Percentiles rank a stretch among this genome's conserved stretches.
Evolutionary conservation across 371 early-diverging fungal genomes (phyloP).

Genomic region (Thermomucor indicae-seudaticae): DNA sequence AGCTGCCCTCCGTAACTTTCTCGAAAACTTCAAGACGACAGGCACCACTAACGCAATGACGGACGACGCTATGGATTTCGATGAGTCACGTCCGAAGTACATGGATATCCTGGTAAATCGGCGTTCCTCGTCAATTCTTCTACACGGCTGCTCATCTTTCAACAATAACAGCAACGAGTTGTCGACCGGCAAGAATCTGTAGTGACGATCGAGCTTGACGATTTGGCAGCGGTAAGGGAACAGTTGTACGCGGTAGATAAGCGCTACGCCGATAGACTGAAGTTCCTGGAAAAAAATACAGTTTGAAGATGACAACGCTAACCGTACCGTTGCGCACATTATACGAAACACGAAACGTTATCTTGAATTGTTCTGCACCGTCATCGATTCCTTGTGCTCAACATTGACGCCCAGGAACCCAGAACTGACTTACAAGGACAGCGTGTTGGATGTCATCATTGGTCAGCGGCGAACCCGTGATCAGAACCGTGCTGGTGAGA

Average conservation of each 20-base stretch:
- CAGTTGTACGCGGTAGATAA: neutral
- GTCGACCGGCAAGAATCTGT: conserved; percentile 54
- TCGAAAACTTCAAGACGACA: conserved; percentile 20
- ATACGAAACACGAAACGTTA: conserved; percentile 84
- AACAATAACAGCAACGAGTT: conserved; percentile 46
- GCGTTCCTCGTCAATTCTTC: neutral
- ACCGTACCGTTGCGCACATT: conserved; percentile 57
- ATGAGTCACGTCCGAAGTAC: conserved; percentile 15
- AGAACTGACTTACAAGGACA: conserved; percentile 67
- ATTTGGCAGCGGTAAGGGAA: conserved; percentile 40
- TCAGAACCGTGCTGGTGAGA: conserved; percentile 37
- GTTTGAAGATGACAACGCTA: conserved; percentile 37
- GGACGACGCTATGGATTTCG: conserved; percentile 23
- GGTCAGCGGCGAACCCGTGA: conserved; percentile 81
- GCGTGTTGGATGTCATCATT: conserved; percentile 88
- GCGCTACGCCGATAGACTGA: neutral
- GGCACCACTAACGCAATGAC: neutral
- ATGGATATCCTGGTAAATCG: conserved; percentile 23
- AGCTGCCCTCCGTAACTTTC: conserved; percentile 21
- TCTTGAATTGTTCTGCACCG: conserved; percentile 70
- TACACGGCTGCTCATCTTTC: neutral
- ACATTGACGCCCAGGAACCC: conserved; percentile 62
- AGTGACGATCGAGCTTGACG: conserved; percentile 55
- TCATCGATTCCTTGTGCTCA: conserved; percentile 42
- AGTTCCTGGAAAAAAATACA: no score